Evolutionary conservation across 139 green algal species (phyloP).

Genomic region (Nannochloris sp.): DNA sequence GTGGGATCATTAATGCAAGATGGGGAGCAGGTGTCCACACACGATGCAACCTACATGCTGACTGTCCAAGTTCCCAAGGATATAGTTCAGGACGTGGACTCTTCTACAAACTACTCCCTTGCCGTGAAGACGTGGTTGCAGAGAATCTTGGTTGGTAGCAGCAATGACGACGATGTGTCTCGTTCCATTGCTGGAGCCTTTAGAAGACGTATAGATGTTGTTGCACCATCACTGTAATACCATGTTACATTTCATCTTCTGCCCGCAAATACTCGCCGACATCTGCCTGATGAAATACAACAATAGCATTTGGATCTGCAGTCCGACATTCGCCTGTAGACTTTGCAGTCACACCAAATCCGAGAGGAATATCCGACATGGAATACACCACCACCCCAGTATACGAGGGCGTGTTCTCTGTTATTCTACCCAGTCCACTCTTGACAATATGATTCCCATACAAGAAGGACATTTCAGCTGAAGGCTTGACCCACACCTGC

Average conservation of each 20-base stretch:
- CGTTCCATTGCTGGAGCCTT: conserved; percentile 7
- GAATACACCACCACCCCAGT: conserved; percentile 74
- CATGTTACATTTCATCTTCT: conserved; percentile 49
- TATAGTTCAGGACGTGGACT: conserved; percentile 2
- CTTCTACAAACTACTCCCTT: neutral
- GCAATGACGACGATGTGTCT: neutral
- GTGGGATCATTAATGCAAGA: conserved; percentile 15
- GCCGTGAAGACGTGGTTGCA: neutral
- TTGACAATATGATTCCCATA: conserved; percentile 99
- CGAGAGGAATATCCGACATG: conserved; percentile 91
- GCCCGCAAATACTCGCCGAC: conserved; percentile 74
- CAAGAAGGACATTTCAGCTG: conserved; percentile 94
- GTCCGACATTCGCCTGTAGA: conserved; percentile 83
- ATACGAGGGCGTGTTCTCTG: conserved; percentile 86
- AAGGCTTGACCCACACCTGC: conserved; percentile 97
- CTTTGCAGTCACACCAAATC: conserved; percentile 91
- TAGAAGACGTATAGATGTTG: conserved; percentile 19
- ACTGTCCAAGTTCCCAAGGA: conserved; percentile 3
- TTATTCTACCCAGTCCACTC: conserved; percentile 91
- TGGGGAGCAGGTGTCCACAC: conserved; percentile 12
- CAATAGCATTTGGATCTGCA: conserved; percentile 83
- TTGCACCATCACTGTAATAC: conserved; percentile 7
- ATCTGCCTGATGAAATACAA: conserved; percentile 92
- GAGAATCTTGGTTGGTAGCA: neutral
- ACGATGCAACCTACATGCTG: conserved; percentile 18